Percentiles rank a stretch among this genome's conserved stretches.
Evolutionary conservation across 345 rosid species (phyloP).

Genomic region (Conringia planisiliqua): DNA sequence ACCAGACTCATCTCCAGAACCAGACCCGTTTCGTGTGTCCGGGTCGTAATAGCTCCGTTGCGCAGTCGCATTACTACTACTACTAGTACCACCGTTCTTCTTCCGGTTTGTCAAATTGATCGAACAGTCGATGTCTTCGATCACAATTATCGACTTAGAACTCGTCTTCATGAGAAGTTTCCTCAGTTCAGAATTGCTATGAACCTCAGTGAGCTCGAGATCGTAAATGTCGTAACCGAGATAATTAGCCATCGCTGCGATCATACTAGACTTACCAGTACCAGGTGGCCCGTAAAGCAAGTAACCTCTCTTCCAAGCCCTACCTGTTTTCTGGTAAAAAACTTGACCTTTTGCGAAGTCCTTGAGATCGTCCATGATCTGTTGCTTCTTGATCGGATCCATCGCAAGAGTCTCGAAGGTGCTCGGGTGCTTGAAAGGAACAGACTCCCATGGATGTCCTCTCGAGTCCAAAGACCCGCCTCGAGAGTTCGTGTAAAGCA

Average conservation of each 20-base stretch:
- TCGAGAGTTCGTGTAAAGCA: constrained; percentile 75
- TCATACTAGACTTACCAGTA: constrained; percentile 96
- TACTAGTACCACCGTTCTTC: background rate
- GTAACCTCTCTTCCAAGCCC: constrained; percentile 96
- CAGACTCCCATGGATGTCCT: constrained; percentile 98
- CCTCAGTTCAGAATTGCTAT: constrained; percentile 79
- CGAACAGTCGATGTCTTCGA: constrained; percentile 93
- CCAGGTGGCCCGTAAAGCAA: constrained; percentile 92
- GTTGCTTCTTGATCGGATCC: constrained; percentile 61
- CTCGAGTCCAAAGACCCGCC: constrained; percentile 88
- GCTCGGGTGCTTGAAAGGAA: constrained; percentile 91
- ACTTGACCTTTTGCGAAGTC: constrained; percentile 61
- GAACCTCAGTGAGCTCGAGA: constrained; percentile 92
- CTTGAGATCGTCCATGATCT: constrained; percentile 66
- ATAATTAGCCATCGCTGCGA: constrained; percentile 94
- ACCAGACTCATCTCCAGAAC: constrained; percentile 36
- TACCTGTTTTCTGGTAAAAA: constrained; percentile 83
- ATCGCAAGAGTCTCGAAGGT: constrained; percentile 89
- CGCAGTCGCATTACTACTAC: background rate
- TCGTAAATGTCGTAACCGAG: constrained; percentile 92
- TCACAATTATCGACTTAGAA: constrained; percentile 86
- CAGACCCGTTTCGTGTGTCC: constrained; percentile 46
- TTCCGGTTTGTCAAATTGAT: constrained; percentile 64
- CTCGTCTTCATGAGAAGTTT: constrained; percentile 85
- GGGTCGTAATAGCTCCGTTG: constrained; percentile 40